These are phyloP conservation scores for Plantago elongata DNA, from an alignment of 257 asterid species.

Conservation along the genomic window DNA sequence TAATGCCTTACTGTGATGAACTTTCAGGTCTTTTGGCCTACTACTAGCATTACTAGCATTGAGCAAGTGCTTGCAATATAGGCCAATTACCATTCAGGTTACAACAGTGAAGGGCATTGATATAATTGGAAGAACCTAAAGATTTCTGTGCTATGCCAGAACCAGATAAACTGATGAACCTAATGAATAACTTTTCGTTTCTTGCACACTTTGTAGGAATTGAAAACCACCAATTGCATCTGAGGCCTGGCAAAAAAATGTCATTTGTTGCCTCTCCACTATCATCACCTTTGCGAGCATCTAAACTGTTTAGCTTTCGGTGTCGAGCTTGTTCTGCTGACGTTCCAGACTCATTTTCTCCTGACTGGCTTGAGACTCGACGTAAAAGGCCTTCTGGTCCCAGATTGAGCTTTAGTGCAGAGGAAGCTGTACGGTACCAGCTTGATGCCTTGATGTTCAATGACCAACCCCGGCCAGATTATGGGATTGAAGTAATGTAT, in stretches of 20 bases:
- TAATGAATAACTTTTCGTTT: not conserved
- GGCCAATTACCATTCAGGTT: too few species aligned
- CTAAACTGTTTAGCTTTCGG: slow-evolving; percentile 32
- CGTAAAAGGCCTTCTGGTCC: slow-evolving; percentile 82
- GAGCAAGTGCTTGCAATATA: too few species aligned
- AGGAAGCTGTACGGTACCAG: slow-evolving; percentile 80
- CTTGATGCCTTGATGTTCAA: slow-evolving; percentile 93
- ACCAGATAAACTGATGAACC: too few species aligned
- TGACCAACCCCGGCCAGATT: slow-evolving; percentile 85
- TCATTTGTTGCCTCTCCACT: slow-evolving; percentile 43
- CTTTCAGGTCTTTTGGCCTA: too few species aligned
- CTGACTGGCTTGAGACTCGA: slow-evolving; percentile 83
- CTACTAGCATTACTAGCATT: too few species aligned
- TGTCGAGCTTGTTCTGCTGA: slow-evolving; percentile 67
- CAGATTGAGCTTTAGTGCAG: slow-evolving; percentile 78
- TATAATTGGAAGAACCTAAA: too few species aligned
- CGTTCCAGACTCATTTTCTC: slow-evolving; percentile 77
- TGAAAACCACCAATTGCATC: too few species aligned
- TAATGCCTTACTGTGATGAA: too few species aligned
- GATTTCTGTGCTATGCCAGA: too few species aligned
- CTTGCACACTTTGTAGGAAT: not conserved
- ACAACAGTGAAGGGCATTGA: too few species aligned
- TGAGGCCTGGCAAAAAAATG: slow-evolving; percentile 32
- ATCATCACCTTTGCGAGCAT: slow-evolving; percentile 23
- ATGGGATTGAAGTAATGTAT: slow-evolving; percentile 96